A percentile compares a stretch with the other conserved stretches of the same genome.
These are phyloP conservation scores for Cucumis variabilis DNA, from an alignment of 331 rosid genomes.

Conservation along the genomic window DNA sequence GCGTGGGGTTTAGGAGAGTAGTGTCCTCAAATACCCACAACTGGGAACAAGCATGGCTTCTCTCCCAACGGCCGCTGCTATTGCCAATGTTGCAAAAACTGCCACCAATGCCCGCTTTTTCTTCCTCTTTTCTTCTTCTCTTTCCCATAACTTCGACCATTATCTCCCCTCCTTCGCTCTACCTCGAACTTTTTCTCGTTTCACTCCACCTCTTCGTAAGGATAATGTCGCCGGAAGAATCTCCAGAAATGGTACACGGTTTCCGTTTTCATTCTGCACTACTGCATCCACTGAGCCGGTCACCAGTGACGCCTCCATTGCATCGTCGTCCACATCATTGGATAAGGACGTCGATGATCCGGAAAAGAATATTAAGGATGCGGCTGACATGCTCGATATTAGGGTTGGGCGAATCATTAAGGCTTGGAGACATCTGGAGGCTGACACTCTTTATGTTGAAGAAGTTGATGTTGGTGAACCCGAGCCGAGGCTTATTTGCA, in stretches of 20 bases:
- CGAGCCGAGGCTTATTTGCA: slow-evolving; percentile 87
- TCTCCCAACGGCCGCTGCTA: slow-evolving; percentile 9
- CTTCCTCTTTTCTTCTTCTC: slow-evolving; percentile 9
- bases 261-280: slow-evolving; percentile 55
- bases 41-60: slow-evolving; percentile 1
- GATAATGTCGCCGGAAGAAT: slow-evolving; percentile 23
- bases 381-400: slow-evolving; percentile 79
- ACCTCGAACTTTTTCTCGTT: neutral
- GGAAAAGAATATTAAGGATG: slow-evolving; percentile 46
- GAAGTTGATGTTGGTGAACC: slow-evolving; percentile 88
- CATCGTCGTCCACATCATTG: neutral
- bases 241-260: neutral
- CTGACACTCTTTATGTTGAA: slow-evolving; percentile 90
- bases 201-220: neutral
- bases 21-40: neutral
- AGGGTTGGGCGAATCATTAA: slow-evolving; percentile 79
- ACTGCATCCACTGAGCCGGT: slow-evolving; percentile 39
- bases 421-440: slow-evolving; percentile 94
- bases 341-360: slow-evolving; percentile 20
- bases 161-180: neutral
- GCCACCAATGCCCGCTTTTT: slow-evolving; percentile 4
- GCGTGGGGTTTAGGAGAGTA: no score
- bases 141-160: neutral
- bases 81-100: slow-evolving; percentile 11
- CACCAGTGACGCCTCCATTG: neutral